Base-by-base conservation (phyloP, 352 stramenopile genomes). In the Plasmopara viticola region DNA sequence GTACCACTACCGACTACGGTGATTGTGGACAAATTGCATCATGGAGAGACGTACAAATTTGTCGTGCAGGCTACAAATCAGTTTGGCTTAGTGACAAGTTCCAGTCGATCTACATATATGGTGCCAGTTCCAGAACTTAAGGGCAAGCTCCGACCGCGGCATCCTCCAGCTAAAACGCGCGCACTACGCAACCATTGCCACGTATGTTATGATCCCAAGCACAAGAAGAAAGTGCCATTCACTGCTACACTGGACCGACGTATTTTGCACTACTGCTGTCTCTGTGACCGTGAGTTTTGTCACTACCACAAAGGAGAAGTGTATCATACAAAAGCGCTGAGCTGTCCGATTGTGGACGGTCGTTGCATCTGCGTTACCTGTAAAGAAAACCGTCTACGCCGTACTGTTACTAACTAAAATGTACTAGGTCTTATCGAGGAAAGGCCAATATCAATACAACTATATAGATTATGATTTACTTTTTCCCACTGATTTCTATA, bases 21-120 rank as follows among this genome's bases (percentile, higher is more conserved):
- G 39, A 63, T 46, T 0, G 60, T 91, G 38, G 64, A 84, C 13
- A 81, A 89, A 18, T 51, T 93, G 25, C 53, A 70, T 34, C 78
- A 90, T 35, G 83, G 83, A 7, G 80, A 91, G 51, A 93, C 83
- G 37, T 93, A 91, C 69, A 90, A 89, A 47, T 83, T 93, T 50
- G 71, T 86, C 9, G 83, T 93, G 5, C 76, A 93, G 50, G 78
- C 83, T 14, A 91, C 80, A 8, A 93, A 93, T 54, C 60, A 73
- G 25, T 93, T 93, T 45, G 83, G 83, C 0, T 56, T 91, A 37
- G 69, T 89, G 15, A 83, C 74, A 8, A 72, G 68, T 43, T 93
- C 83, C 14, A 88, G 78, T 35, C 78, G 78, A 9, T 93, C 83
- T 49, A 91, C 83, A 29, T 93, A 90, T 49, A 90, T 93, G 83